These are phyloP conservation scores for Trapa bicornis DNA, from an alignment of 345 rosid genomes.

Conservation along the genomic window DNA sequence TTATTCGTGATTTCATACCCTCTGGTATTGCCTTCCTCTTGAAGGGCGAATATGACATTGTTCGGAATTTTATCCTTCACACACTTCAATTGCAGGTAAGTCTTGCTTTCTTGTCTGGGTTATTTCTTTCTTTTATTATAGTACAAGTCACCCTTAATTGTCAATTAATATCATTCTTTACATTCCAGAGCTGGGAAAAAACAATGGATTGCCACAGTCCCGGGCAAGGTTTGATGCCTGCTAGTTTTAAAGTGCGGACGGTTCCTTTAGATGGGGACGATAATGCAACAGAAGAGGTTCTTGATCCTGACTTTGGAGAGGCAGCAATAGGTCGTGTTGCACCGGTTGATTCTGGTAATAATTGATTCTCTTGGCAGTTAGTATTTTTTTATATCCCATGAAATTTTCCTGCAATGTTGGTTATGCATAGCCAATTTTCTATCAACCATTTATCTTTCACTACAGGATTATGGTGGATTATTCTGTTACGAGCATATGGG, in stretches of 20 bases:
- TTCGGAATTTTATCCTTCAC: conserved; percentile 38
- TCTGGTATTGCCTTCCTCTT: conserved; percentile 42
- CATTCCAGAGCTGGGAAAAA: conserved; percentile 80
- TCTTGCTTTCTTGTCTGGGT: background rate
- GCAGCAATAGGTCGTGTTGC: conserved; percentile 95
- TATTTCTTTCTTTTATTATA: background rate
- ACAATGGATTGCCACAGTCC: conserved; percentile 91
- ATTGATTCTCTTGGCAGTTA: background rate
- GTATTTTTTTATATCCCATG: background rate
- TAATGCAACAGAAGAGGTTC: conserved; percentile 52
- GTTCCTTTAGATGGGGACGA: conserved; percentile 62
- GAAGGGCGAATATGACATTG: conserved; percentile 48
- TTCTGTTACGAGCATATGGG: conserved; percentile 78
- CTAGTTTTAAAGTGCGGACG: conserved; percentile 80
- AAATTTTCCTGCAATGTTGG: background rate
- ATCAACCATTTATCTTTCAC: conserved; percentile 9
- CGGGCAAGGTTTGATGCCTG: conserved; percentile 92
- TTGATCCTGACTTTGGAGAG: conserved; percentile 93
- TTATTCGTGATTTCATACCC: conserved; percentile 43
- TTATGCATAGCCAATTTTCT: background rate
- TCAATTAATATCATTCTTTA: background rate
- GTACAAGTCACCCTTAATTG: background rate
- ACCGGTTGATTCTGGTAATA: conserved; percentile 79
- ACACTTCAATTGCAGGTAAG: conserved; percentile 51
- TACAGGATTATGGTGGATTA: conserved; percentile 95